These are phyloP conservation scores for Wickerhamiella occidentalis DNA, from an alignment of 805 yeast genomes.

Conservation along the genomic window DNA sequence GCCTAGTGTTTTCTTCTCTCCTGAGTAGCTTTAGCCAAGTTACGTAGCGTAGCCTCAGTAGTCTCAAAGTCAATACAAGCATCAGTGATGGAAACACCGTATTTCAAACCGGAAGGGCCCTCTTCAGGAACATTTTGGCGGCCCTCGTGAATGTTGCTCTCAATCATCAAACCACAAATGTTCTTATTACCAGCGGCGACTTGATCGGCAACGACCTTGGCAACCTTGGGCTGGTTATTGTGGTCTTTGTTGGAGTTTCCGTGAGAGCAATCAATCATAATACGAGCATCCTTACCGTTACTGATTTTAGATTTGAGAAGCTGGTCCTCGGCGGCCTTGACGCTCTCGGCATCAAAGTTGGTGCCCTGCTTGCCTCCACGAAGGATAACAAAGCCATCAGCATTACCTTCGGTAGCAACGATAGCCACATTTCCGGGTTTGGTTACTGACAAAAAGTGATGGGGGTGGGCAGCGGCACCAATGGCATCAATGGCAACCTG, in stretches of 20 bases:
- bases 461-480: slow-evolving; percentile 83
- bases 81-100: slow-evolving; percentile 95
- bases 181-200: slow-evolving; percentile 56
- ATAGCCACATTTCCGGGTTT: slow-evolving; percentile 95
- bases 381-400: slow-evolving; percentile 77
- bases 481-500: slow-evolving; percentile 93
- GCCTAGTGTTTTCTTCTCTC: slow-evolving; percentile 41
- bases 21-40: slow-evolving; percentile 68
- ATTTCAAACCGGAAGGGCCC: slow-evolving; percentile 64
- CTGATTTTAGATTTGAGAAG: slow-evolving; percentile 35
- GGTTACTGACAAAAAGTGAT: slow-evolving; percentile 88
- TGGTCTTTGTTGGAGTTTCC: slow-evolving; percentile 89
- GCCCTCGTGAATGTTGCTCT: slow-evolving; percentile 82
- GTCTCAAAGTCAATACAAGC: slow-evolving; percentile 89
- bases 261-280: slow-evolving; percentile 96
- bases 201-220: slow-evolving; percentile 66
- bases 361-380: slow-evolving; percentile 95
- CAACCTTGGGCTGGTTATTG: slow-evolving; percentile 87
- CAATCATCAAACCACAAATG: slow-evolving; percentile 94
- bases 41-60: slow-evolving; percentile 59
- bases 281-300: slow-evolving; percentile 35
- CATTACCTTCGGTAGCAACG: slow-evolving; percentile 88
- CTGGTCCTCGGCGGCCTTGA: slow-evolving; percentile 51
- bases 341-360: slow-evolving; percentile 69
- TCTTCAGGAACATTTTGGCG: slow-evolving; percentile 73